phyloP scores from a whole-genome alignment of 192 early-diverging fungal genomes.

The Backusella luteola region DNA sequence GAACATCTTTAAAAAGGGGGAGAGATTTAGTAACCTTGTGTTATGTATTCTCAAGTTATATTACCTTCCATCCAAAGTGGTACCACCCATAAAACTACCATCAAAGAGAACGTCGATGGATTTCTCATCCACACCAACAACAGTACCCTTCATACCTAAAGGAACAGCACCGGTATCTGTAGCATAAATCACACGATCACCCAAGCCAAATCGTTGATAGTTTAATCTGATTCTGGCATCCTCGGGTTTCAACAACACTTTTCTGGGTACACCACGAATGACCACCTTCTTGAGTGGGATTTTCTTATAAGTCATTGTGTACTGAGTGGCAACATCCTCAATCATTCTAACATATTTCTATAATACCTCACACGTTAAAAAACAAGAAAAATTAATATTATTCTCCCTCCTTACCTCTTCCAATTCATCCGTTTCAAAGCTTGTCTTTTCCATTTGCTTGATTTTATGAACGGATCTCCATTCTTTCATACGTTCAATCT shows the following conservation, averaged over 20 bases:
- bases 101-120: conserved; percentile 90
- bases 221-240: conserved; percentile 70
- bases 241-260: conserved; percentile 73
- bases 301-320: conserved; percentile 35
- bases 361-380: neutral
- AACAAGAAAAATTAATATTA: neutral
- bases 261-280: conserved; percentile 48
- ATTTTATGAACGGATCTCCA: conserved; percentile 66
- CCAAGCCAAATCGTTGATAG: conserved; percentile 78
- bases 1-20: conserved; percentile 1
- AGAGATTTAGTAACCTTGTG: neutral
- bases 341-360: conserved; percentile 46
- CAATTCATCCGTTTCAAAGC: conserved; percentile 61
- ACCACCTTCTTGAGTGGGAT: conserved; percentile 42
- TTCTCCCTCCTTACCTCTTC: conserved; percentile 48
- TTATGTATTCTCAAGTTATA: neutral
- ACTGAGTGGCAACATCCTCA: conserved; percentile 53
- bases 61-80: conserved; percentile 69
- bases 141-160: conserved; percentile 78
- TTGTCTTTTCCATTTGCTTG: conserved; percentile 61
- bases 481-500: conserved; percentile 55
- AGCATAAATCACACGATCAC: conserved; percentile 84
- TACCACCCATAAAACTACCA: conserved; percentile 74
- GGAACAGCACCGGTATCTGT: conserved; percentile 72
- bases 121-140: conserved; percentile 76